Evolutionary conservation across 129 eudicot genomes (phyloP).

Genomic region (Artemisia argyi): DNA sequence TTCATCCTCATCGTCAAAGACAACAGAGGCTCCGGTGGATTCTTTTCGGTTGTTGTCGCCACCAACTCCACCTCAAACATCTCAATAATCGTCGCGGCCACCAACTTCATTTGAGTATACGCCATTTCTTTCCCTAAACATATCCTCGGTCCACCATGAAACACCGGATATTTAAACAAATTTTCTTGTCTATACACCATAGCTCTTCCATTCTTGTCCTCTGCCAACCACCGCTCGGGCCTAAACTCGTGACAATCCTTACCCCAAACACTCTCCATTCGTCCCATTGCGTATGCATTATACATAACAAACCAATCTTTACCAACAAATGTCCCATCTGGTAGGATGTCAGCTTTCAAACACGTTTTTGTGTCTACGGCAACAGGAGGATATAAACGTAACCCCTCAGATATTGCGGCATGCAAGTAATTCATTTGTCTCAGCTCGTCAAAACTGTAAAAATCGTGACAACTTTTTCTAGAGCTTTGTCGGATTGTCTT

Average conservation of each 20-base stretch:
- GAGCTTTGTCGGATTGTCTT: conserved; percentile 14
- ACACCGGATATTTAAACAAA: conserved; percentile 62
- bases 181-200: conserved; percentile 45
- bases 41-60: conserved; percentile 29
- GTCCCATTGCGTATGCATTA: conserved; percentile 69
- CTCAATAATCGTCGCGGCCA: conserved; percentile 66
- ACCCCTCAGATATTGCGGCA: conserved; percentile 62
- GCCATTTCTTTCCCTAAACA: conserved; percentile 92
- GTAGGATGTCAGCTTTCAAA: conserved; percentile 50
- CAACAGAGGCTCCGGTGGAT: conserved; percentile 56
- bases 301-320: conserved; percentile 67
- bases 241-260: conserved; percentile 60
- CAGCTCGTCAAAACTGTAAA: conserved; percentile 55
- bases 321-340: conserved; percentile 65
- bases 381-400: conserved; percentile 83
- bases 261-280: conserved; percentile 85
- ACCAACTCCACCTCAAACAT: conserved; percentile 40
- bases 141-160: conserved; percentile 74
- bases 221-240: conserved; percentile 82
- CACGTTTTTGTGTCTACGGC: conserved; percentile 66
- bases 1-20: conserved; percentile 82
- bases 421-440: conserved; percentile 75
- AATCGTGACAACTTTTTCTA: conserved; percentile 21
- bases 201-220: conserved; percentile 16
- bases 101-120: conserved; percentile 78